These are phyloP conservation scores for Penicillium oxalicum DNA, from an alignment of 2,329 filamentous ascomycete species.

Conservation along the genomic window DNA sequence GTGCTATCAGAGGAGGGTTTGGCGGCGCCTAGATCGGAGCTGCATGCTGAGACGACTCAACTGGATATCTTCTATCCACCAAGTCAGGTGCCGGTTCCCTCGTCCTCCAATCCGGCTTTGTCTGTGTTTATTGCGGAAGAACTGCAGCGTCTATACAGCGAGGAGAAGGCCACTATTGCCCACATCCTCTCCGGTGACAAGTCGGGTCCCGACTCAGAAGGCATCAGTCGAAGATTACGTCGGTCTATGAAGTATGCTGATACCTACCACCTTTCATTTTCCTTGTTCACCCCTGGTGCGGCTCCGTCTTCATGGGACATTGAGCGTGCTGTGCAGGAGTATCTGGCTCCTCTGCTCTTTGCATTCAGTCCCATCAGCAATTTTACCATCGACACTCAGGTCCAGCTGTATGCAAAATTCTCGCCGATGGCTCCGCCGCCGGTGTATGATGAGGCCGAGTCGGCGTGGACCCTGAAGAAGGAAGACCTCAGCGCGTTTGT, in stretches of 20 bases:
- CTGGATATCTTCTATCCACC: constrained; percentile 73
- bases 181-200: constrained; percentile 59
- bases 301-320: constrained; percentile 87
- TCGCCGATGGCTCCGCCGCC: constrained; percentile 57
- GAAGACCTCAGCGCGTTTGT: constrained; percentile 91
- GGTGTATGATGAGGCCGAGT: constrained; percentile 46
- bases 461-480: constrained; percentile 66
- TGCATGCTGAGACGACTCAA: constrained; percentile 64
- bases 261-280: constrained; percentile 94
- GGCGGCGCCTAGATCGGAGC: constrained; percentile 52
- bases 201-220: constrained; percentile 41
- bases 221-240: constrained; percentile 65
- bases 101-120: constrained; percentile 64
- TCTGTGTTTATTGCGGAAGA: constrained; percentile 73
- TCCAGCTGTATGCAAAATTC: constrained; percentile 79
- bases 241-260: constrained; percentile 85
- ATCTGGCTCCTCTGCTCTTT: constrained; percentile 74
- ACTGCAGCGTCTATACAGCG: constrained; percentile 70
- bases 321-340: constrained; percentile 69
- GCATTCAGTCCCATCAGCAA: constrained; percentile 80
- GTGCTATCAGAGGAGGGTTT: constrained; percentile 51
- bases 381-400: constrained; percentile 92
- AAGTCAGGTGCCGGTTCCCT: constrained; percentile 60
- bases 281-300: constrained; percentile 76
- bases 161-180: constrained; percentile 82